Evolutionary conservation across 2,329 filamentous ascomycete species (phyloP).

Genomic region (Arthroderma uncinatum): DNA sequence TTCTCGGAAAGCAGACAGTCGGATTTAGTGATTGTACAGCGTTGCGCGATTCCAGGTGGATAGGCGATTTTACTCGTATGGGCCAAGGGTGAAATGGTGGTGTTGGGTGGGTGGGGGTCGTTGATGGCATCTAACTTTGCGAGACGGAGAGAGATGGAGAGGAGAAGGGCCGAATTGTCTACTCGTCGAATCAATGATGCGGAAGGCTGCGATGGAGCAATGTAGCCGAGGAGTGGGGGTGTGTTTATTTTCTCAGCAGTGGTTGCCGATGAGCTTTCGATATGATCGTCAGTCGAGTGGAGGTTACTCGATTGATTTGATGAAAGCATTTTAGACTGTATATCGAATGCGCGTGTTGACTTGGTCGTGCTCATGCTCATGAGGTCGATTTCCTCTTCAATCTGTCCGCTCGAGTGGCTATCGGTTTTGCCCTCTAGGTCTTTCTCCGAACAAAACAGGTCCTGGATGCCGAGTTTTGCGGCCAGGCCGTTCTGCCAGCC

Average conservation of each 20-base stretch:
- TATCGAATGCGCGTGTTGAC: constrained; percentile 15
- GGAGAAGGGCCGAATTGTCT: constrained; percentile 71
- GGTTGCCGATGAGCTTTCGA: constrained; percentile 8
- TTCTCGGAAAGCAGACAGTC: constrained; percentile 83
- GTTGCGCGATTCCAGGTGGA: constrained; percentile 66
- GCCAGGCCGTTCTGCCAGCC: constrained; percentile 76
- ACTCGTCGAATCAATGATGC: constrained; percentile 70
- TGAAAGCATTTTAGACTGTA: constrained; percentile 11
- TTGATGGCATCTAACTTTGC: constrained; percentile 63
- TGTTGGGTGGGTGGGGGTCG: constrained; percentile 44
- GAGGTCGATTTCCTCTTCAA: constrained; percentile 46
- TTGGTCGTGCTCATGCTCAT: constrained; percentile 45
- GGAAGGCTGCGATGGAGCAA: constrained; percentile 48
- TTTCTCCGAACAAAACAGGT: constrained; percentile 47
- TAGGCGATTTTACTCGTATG: constrained; percentile 72
- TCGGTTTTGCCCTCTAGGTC: constrained; percentile 35
- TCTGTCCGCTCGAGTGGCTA: constrained; percentile 24
- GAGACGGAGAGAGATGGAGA: constrained; percentile 71
- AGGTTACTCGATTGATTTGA: constrained; percentile 12
- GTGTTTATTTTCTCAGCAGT: constrained; percentile 36
- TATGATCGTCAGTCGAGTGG: constrained; percentile 5
- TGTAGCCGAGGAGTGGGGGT: constrained; percentile 69
- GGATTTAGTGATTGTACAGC: constrained; percentile 67
- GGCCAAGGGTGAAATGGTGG: constrained; percentile 55
- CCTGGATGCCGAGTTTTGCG: constrained; percentile 62